Conservation (phyloP, 1,284 basidiomycete genomes). For the Inonotus obliquus region DNA sequence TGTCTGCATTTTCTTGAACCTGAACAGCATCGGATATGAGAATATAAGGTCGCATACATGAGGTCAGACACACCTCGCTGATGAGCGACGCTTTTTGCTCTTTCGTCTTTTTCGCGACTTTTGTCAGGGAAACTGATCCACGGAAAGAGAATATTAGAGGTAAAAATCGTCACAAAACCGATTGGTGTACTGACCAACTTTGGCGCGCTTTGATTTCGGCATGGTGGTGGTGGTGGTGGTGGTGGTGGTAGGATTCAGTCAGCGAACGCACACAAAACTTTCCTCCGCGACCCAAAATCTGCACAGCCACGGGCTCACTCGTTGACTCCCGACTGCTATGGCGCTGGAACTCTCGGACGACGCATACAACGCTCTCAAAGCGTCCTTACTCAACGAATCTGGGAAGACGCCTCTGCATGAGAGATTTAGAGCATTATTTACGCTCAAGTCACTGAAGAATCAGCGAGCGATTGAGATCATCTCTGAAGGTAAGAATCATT, state of each 20-base stretch:
- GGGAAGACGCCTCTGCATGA: slow-evolving; percentile 79
- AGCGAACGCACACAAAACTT: slow-evolving; percentile 22
- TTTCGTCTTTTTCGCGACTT: slow-evolving; percentile 76
- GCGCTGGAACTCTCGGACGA: slow-evolving; percentile 29
- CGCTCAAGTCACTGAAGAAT: slow-evolving; percentile 83
- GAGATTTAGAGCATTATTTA: slow-evolving; percentile 91
- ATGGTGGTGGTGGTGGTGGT: slow-evolving; percentile 39
- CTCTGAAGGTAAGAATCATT: slow-evolving; percentile 56
- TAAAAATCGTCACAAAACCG: slow-evolving; percentile 3
- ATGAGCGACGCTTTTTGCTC: slow-evolving; percentile 85
- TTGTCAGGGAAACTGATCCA: slow-evolving; percentile 66
- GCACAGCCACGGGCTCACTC: slow-evolving; percentile 8
- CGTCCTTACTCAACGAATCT: slow-evolving; percentile 71
- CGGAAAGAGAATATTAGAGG: slow-evolving; percentile 11
- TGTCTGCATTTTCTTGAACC: slow-evolving; percentile 76
- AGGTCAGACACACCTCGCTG: slow-evolving; percentile 60
- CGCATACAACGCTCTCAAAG: slow-evolving; percentile 56
- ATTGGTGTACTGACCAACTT: slow-evolving; percentile 55
- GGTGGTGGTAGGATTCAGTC: not conserved
- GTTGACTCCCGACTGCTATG: slow-evolving; percentile 23
- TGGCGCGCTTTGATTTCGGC: slow-evolving; percentile 86
- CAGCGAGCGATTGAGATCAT: slow-evolving; percentile 83
- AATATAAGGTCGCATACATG: not conserved
- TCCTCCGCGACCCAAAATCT: not conserved
- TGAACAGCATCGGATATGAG: slow-evolving; percentile 28